Evolutionary conservation across 768 basidiomycete genomes (phyloP).

Genomic region (Xerocomellus intermedius): DNA sequence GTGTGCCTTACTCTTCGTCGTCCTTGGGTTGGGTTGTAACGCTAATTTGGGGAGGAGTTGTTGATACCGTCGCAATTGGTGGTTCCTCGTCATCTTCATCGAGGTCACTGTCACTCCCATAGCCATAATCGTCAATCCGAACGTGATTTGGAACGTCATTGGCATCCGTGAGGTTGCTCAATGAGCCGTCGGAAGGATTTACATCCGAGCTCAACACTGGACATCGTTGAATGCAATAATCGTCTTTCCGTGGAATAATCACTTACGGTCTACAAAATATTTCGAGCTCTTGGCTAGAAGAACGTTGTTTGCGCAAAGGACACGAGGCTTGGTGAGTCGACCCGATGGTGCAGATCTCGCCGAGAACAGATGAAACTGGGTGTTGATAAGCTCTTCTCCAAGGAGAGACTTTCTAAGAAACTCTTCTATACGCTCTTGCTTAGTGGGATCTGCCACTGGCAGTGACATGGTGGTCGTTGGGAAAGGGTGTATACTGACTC

Average conservation of each 20-base stretch:
- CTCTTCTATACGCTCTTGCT: slow-evolving; percentile 16
- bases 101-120: slow-evolving; percentile 35
- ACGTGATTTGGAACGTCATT: slow-evolving; percentile 5
- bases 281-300: slow-evolving; percentile 24
- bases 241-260: no score
- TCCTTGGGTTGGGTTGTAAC: neutral
- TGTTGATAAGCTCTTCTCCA: slow-evolving; percentile 29
- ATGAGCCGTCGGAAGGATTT: slow-evolving; percentile 2
- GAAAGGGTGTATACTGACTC: no score
- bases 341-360: slow-evolving; percentile 2
- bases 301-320: slow-evolving; percentile 30
- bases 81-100: slow-evolving; percentile 27
- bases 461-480: neutral
- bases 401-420: slow-evolving; percentile 26
- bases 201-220: slow-evolving; percentile 14
- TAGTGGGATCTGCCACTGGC: slow-evolving; percentile 1
- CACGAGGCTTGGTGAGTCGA: slow-evolving; percentile 16
- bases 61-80: neutral
- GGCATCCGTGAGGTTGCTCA: slow-evolving; percentile 12
- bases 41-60: neutral
- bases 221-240: neutral
- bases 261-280: slow-evolving; percentile 29
- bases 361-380: slow-evolving; percentile 32
- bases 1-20: slow-evolving; percentile 5
- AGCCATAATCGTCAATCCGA: slow-evolving; percentile 26